Base-by-base conservation (phyloP, 2,329 filamentous ascomycete species). In the Madurella fahalii region DNA sequence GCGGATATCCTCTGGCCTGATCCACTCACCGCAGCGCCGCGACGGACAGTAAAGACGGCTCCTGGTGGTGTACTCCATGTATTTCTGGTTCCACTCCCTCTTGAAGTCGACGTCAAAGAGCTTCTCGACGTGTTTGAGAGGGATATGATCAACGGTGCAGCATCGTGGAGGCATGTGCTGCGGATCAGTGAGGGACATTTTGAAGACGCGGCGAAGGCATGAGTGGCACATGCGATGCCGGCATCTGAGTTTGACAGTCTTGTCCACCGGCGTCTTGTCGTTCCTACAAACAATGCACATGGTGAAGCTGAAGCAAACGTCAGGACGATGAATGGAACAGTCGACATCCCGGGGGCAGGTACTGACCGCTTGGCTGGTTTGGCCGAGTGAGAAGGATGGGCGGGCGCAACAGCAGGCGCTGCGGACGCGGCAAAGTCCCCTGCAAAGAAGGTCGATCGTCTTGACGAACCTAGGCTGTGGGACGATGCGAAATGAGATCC, bases 91-190 rank as follows among this genome's bases (percentile, higher is more conserved):
- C 89, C 90, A 95, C 1, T 76, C 77, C 61, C 77, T 82, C 72
- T 94, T 93, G 76, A 94, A 93, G 50, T 79, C 77, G 54, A 77
- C 67, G 64, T 89, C 82, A 65, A 95, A 91, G 8, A 94, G 74
- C 20, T 78, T 78, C 12, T 93, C 87, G 30, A 93, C 90, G 67
- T 90, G 84, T 61, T 84, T 85, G 7, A 91, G 73, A 0, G 87
- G 83, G 54, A 95, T 95, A 61, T 83, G 80, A 12, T 90, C 82
- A 17, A 79, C 65, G 2, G 82, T 86, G 70, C 90, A 96, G 71
- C 90, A 96, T 66, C 79, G 82, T 0, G 91, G 91, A 16, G 91
- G 90, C 89, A 95, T 95, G 61, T 90, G 85, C 57, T 84, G 80
- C 1, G 88, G 84, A 67, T 95, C 89, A 41, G 79, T 85, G 58